Evolutionary conservation across 208 protist species (phyloP).

Genomic region (Wallacemonas rigidus): DNA sequence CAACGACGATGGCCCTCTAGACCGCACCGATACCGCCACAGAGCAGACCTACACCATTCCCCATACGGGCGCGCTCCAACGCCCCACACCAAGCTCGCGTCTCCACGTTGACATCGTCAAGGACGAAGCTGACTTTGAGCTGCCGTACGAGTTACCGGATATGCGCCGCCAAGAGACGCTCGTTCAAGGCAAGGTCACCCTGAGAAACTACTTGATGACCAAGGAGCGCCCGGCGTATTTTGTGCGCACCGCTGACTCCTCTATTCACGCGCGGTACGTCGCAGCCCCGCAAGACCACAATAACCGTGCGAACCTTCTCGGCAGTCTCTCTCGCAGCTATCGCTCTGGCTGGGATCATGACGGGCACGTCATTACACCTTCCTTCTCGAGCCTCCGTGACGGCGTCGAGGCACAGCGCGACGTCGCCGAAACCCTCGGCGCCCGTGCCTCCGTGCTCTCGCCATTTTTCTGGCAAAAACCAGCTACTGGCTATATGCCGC

Average conservation of each 20-base stretch:
- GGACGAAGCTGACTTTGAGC: conserved; percentile 37
- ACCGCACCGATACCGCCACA: neutral
- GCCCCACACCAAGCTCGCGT: conserved; percentile 3
- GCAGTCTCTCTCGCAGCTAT: conserved; percentile 59
- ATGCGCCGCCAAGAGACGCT: conserved; percentile 26
- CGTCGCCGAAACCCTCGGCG: conserved; percentile 67
- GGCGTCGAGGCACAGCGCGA: conserved; percentile 38
- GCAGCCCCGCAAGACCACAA: conserved; percentile 11
- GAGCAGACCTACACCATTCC: conserved; percentile 5
- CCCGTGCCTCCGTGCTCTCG: conserved; percentile 26
- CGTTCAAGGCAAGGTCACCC: conserved; percentile 8
- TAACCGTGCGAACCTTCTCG: conserved; percentile 30
- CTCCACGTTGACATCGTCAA: conserved; percentile 5
- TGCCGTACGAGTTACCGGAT: conserved; percentile 67
- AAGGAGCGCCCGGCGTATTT: conserved; percentile 33
- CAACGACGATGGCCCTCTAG: neutral
- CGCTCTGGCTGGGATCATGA: conserved; percentile 55
- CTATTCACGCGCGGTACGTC: conserved; percentile 32
- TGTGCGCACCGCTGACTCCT: conserved; percentile 27
- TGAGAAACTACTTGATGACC: conserved; percentile 21
- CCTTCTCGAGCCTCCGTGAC: conserved; percentile 74
- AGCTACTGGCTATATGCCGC: conserved; percentile 45
- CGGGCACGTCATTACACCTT: conserved; percentile 51
- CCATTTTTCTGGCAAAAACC: conserved; percentile 67
- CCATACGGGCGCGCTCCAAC: neutral